phyloP scores from a whole-genome alignment of 768 basidiomycete species.

The Clitopilus hobsonii region DNA sequence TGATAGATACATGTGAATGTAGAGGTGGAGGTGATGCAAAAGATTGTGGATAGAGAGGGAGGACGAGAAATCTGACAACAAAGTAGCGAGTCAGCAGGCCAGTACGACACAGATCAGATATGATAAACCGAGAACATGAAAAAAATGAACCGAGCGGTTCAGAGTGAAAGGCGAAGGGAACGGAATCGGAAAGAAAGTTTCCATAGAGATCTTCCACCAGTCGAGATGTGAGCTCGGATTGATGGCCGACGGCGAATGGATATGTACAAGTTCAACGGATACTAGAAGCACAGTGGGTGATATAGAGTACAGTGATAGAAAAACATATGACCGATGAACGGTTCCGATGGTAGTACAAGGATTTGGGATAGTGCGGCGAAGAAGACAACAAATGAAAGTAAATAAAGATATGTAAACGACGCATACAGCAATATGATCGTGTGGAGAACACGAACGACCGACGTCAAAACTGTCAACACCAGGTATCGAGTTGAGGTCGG shows the following conservation, averaged over 20 bases:
- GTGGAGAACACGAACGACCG: background rate
- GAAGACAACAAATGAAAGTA: background rate
- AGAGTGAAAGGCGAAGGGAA: background rate
- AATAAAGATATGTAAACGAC: background rate
- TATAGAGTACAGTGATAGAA: background rate
- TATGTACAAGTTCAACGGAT: no score
- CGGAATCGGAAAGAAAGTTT: background rate
- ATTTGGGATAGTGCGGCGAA: background rate
- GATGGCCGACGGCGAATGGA: background rate
- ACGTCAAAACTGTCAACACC: background rate
- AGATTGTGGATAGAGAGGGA: background rate
- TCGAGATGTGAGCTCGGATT: background rate
- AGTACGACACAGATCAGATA: background rate
- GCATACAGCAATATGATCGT: background rate
- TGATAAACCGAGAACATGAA: background rate
- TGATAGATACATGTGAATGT: background rate
- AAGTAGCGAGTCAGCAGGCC: background rate
- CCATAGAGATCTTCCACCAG: background rate
- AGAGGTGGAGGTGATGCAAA: background rate
- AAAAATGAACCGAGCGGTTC: background rate
- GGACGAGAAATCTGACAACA: background rate
- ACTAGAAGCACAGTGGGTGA: background rate
- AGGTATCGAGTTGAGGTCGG: background rate
- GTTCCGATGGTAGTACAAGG: background rate
- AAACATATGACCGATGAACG: background rate